These are phyloP conservation scores for Neurospora sp. DNA, from an alignment of 495 filamentous ascomycete species.

Conservation along the genomic window DNA sequence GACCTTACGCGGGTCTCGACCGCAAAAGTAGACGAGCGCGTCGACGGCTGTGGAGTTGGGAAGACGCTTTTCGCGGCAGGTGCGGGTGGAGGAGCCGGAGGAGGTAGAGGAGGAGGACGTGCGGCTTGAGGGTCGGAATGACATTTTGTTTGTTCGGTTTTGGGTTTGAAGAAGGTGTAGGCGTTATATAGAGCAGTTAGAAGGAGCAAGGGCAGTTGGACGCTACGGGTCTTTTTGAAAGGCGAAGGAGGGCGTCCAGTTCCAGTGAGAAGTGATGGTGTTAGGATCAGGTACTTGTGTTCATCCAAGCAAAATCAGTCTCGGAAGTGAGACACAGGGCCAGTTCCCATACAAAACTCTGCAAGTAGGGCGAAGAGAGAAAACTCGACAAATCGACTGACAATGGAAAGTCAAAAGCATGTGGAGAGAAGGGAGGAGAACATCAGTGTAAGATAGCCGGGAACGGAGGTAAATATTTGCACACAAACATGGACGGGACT, in stretches of 20 bases:
- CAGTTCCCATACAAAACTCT: neutral
- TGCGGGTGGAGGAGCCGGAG: conserved; percentile 4
- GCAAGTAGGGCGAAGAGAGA: neutral
- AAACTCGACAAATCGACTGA: neutral
- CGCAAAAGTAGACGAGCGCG: conserved; percentile 13
- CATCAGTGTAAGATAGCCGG: neutral
- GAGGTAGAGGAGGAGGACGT: conserved; percentile 4
- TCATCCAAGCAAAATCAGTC: neutral
- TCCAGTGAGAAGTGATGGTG: neutral
- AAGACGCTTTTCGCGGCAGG: conserved; percentile 5
- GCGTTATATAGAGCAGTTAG: neutral
- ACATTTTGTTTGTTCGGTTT: neutral
- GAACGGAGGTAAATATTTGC: neutral
- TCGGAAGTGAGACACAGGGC: neutral
- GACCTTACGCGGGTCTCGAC: conserved; percentile 15
- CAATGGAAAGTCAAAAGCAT: neutral
- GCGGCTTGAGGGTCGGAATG: conserved; percentile 1
- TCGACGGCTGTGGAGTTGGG: conserved; percentile 15
- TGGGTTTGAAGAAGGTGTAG: neutral
- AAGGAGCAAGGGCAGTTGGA: neutral
- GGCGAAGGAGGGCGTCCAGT: neutral
- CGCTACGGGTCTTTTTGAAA: neutral
- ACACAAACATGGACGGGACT: neutral
- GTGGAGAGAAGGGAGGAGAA: neutral
- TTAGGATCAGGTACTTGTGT: neutral